Base-by-base conservation (phyloP, 75 land plant genomes). In the Picea glauca region DNA sequence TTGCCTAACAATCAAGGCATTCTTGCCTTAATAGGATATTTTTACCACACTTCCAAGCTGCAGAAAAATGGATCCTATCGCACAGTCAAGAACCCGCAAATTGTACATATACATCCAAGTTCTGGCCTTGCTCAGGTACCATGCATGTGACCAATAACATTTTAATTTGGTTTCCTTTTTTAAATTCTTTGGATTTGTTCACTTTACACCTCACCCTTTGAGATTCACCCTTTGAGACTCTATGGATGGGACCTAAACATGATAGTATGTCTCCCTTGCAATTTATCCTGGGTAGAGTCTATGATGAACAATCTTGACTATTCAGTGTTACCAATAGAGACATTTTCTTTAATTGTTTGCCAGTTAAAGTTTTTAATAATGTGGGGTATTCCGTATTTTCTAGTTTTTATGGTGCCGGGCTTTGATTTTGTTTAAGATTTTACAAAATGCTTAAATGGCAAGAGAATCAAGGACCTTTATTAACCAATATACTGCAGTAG, bases 1-100 rank as follows among this genome's bases (percentile, higher is more conserved):
- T 50, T 50, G 1, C 56, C 56, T 50, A 12, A 50, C 56, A 50
- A 50, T 50, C 56, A 50, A 8, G 12, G 56, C 12, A 0, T 50
- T 50, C 56, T 50, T 50, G 11, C 56, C 9, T 50, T 50, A 9
- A 50, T 50, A 50, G 56, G 96, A 0, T 98, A 86, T 68, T 98
- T 98, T 66, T 91, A 91, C 75, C 93, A 95, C 80, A 87, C 99
- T 54, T 98, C 99, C 50, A 93, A 81, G 80, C 72, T 95, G 54
- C 99, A 98, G 81, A 96, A 95, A 80, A 90, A 81, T 81, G 99
- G 96, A 17, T 80, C 94, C 12, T 98, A 98, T 72, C 80, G 91
- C 23, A 98, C 99, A 20, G 83, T 98, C 9, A 98, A 98, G 77
- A 96, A 98, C 78, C 98, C 98, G 9, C 99, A 98, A 78, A 95